These are phyloP conservation scores for Epichloe sp. DNA, from an alignment of 2,329 filamentous ascomycete genomes.

Conservation along the genomic window DNA sequence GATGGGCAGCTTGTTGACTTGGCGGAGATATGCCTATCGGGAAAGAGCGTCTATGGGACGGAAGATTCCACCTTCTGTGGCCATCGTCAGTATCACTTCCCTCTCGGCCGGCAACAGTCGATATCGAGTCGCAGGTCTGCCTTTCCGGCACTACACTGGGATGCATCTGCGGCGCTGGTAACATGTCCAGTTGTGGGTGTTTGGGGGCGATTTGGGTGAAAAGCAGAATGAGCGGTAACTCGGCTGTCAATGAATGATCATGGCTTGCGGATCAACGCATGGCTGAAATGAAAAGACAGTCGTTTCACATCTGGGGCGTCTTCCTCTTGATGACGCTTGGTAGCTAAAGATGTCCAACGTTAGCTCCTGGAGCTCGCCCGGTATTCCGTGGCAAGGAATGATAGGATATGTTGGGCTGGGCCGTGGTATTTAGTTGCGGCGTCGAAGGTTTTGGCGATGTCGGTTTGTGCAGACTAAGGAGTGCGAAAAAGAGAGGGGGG, in stretches of 20 bases:
- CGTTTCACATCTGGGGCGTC: conserved; percentile 27
- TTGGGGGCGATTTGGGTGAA: not conserved
- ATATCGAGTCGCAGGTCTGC: conserved; percentile 22
- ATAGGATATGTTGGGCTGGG: not conserved
- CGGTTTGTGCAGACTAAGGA: not conserved
- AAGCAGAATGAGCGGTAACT: conserved; percentile 11
- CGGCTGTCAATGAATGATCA: conserved; percentile 21
- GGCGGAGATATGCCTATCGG: conserved; percentile 21
- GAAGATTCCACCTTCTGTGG: conserved; percentile 10
- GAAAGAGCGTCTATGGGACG: conserved; percentile 15
- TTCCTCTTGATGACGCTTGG: conserved; percentile 2
- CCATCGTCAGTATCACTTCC: not conserved
- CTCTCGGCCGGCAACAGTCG: not conserved
- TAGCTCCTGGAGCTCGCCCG: not conserved
- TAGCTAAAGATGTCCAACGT: not conserved
- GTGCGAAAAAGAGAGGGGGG: not conserved
- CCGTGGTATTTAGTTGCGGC: not conserved
- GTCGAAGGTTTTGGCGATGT: not conserved
- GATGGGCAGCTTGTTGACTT: conserved; percentile 9
- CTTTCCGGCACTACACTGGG: conserved; percentile 34
- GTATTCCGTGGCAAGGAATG: not conserved
- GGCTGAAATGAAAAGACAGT: conserved; percentile 20
- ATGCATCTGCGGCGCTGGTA: conserved; percentile 39
- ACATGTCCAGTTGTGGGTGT: conserved; percentile 23
- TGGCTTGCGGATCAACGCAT: conserved; percentile 30